These are phyloP conservation scores for Anthracocystis setariae DNA, from an alignment of 1,284 basidiomycete species.

Conservation along the genomic window DNA sequence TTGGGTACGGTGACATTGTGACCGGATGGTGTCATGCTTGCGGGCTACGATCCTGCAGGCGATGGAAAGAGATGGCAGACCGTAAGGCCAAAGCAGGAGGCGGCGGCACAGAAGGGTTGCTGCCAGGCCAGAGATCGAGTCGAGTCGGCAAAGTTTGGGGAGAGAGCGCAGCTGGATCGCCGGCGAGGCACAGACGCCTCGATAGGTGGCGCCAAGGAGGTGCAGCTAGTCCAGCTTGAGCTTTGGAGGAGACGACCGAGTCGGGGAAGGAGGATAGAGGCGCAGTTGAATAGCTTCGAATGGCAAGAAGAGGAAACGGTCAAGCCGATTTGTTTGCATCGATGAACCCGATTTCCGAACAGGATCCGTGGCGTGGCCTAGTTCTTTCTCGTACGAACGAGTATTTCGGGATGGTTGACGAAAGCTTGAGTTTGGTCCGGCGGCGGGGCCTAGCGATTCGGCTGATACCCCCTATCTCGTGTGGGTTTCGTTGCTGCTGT, in stretches of 20 bases:
- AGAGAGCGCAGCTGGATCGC: conserved; percentile 10
- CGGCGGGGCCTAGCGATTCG: too few relatives aligned
- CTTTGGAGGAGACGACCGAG: background rate
- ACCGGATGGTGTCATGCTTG: conserved; percentile 42
- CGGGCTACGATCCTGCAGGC: background rate
- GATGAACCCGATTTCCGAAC: too few relatives aligned
- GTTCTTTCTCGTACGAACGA: too few relatives aligned
- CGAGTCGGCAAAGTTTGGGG: background rate
- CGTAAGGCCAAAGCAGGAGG: background rate
- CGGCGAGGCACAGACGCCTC: conserved; percentile 14
- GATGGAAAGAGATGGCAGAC: background rate
- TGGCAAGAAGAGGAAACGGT: background rate
- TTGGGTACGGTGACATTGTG: conserved; percentile 45
- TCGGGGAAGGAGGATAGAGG: background rate
- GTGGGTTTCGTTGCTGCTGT: too few relatives aligned
- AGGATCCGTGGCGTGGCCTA: too few relatives aligned
- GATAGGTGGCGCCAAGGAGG: conserved; percentile 3
- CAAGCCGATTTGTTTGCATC: too few relatives aligned
- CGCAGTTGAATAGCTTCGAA: background rate
- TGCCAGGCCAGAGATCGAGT: too few relatives aligned
- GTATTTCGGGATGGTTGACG: too few relatives aligned
- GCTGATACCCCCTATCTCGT: too few relatives aligned
- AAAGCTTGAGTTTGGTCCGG: too few relatives aligned
- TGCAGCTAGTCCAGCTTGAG: conserved; percentile 4
- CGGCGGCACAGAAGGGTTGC: background rate